Base-by-base conservation (phyloP, 441 rosid species). In the Bocquillonia castaneifolia region DNA sequence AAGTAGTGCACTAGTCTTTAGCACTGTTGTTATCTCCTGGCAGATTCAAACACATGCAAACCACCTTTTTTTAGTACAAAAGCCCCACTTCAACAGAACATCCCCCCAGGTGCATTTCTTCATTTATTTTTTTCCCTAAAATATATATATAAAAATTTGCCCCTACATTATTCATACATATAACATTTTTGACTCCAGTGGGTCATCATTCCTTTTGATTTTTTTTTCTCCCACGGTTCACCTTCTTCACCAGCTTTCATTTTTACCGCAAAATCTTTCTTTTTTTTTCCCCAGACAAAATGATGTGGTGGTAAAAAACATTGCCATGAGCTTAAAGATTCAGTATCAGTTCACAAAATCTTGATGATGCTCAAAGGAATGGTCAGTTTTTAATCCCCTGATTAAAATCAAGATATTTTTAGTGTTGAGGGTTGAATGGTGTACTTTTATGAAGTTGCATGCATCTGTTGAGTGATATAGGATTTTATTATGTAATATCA, bases 1-100 rank as follows among this genome's bases (percentile, higher is more conserved):
- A 68, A 64, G 62, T 42, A 71, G 70, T 72, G 75, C 69, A 66
- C 62, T 18, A 9, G 47, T 59, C 59, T 63, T 64, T 68, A 67
- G 67, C 66, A 66, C 73, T 66, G 74, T 71, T 61, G 70, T 64
- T 72, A 63, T 72, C 69, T 44, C 73, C 67, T 66, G 77, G 45
- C 80, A 72, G 78, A 51, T 75, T 62, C 75, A 10, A 74, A 84
- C 86, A 80, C 83, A 82, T 78, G 81, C 84, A 64, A 71, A 54
- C 28, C 70, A 65, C 56, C 69, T 51, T 69, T 80, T 60, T 69
- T 64, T 56, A 45, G 79, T 64, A 69, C 73, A 64, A 51, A 58
- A 54, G 65, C 69, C 83, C 82, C 83, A 75, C 80, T 69, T 67
- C 50, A 26, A 57, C 68, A 68, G 52, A 63, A 72, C 74, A 73